Percentiles rank a stretch among this genome's conserved stretches.
Evolutionary conservation across 1,139 yeast species (phyloP).

Genomic region (Geotrichum aggregatum): DNA sequence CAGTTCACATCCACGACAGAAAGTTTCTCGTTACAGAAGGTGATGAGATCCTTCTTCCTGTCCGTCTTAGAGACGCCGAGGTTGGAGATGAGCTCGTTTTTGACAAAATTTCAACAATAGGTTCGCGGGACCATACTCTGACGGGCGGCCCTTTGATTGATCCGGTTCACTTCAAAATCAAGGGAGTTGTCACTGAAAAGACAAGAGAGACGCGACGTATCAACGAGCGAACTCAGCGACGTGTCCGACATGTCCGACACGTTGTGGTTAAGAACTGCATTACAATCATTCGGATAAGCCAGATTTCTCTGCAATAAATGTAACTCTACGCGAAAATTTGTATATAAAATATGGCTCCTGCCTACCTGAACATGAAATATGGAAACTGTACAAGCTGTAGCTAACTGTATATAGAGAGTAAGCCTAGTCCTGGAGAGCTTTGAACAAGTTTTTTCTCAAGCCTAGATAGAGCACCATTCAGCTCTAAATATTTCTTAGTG

Average conservation of each 20-base stretch:
- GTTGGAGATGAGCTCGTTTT: conserved; percentile 76
- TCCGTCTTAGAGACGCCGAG: conserved; percentile 63
- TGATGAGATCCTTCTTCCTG: conserved; percentile 76
- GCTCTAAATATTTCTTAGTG: no score
- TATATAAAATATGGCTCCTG: neutral
- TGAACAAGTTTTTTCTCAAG: no score
- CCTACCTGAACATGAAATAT: no score
- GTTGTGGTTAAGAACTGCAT: conserved; percentile 72
- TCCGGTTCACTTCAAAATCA: conserved; percentile 53
- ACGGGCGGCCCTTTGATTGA: conserved; percentile 51
- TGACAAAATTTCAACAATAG: conserved; percentile 73
- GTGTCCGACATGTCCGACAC: conserved; percentile 81
- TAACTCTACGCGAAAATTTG: neutral
- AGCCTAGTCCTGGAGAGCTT: no score
- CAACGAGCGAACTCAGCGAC: conserved; percentile 64
- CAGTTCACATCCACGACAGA: conserved; percentile 74
- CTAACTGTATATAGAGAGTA: no score
- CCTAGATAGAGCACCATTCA: no score
- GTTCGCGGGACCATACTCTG: conserved; percentile 77
- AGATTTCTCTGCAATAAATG: conserved; percentile 37
- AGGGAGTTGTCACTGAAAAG: conserved; percentile 79
- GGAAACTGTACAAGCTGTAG: neutral
- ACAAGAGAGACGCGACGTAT: conserved; percentile 76
- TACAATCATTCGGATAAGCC: conserved; percentile 76
- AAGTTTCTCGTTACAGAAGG: conserved; percentile 90